phyloP scores from a whole-genome alignment of 2,329 filamentous ascomycete species.

The Hypoxylon sp. region DNA sequence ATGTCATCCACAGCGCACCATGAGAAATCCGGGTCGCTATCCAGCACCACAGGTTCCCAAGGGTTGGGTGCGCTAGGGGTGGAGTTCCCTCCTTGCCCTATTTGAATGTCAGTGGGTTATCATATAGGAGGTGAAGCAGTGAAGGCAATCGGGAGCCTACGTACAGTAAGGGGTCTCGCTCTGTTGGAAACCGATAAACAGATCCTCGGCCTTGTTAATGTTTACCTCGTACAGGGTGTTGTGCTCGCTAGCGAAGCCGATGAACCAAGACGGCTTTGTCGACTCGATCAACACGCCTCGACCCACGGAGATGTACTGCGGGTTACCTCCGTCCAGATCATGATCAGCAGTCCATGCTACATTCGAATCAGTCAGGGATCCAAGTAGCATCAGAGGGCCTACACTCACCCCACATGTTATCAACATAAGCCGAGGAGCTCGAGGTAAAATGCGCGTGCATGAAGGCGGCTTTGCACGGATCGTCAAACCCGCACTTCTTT shows the following conservation, averaged over 20 bases:
- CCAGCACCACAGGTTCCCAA: constrained; percentile 24
- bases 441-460: constrained; percentile 65
- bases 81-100: constrained; percentile 36
- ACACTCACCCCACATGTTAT: constrained; percentile 67
- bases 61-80: constrained; percentile 20
- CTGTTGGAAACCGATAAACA: constrained; percentile 63
- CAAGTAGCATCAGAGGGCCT: constrained; percentile 32
- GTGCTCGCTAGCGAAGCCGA: constrained; percentile 68
- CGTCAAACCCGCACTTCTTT: constrained; percentile 55
- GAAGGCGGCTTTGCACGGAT: constrained; percentile 63
- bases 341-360: constrained; percentile 61
- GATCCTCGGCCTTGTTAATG: constrained; percentile 60
- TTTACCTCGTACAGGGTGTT: constrained; percentile 67
- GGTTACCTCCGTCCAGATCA: constrained; percentile 62
- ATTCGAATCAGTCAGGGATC: constrained; percentile 16
- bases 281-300: constrained; percentile 64
- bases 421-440: constrained; percentile 65
- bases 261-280: constrained; percentile 66
- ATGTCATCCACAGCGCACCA: constrained; percentile 37
- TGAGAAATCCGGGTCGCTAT: constrained; percentile 45
- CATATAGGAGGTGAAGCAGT: neutral
- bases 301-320: constrained; percentile 61
- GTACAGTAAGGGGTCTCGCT: constrained; percentile 62
- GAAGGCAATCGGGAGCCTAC: neutral
- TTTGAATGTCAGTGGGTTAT: neutral